Evolutionary conservation across 257 asterid species (phyloP).

Genomic region (Ilex asprella): DNA sequence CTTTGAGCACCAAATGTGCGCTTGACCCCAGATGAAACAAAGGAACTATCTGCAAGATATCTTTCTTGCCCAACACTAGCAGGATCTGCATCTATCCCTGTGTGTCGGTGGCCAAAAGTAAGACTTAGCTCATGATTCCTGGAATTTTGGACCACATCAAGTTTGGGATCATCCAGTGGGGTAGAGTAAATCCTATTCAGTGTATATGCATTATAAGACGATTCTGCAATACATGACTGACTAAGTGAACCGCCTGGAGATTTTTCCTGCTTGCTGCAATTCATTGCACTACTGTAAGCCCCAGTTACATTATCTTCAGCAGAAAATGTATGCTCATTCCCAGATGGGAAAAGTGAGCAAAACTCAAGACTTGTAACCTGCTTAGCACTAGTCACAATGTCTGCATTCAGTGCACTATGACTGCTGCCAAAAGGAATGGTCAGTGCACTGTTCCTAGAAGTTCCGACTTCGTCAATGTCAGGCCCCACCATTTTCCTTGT

Average conservation of each 20-base stretch:
- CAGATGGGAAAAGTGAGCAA: slow-evolving; percentile 35
- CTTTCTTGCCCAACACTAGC: slow-evolving; percentile 28
- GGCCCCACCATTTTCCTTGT: slow-evolving; percentile 20
- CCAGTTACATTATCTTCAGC: slow-evolving; percentile 27
- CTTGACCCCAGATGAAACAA: slow-evolving; percentile 27
- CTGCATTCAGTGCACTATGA: slow-evolving; percentile 22
- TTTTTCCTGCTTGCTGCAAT: slow-evolving; percentile 27
- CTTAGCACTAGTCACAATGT: slow-evolving; percentile 23
- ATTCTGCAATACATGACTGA: slow-evolving; percentile 26
- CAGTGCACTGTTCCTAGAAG: slow-evolving; percentile 17
- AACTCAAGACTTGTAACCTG: slow-evolving; percentile 29
- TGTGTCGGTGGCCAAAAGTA: slow-evolving; percentile 38
- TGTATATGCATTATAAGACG: slow-evolving; percentile 27
- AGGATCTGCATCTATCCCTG: slow-evolving; percentile 26
- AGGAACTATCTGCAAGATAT: slow-evolving; percentile 28
- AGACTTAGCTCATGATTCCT: slow-evolving; percentile 50
- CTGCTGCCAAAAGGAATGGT: slow-evolving; percentile 29
- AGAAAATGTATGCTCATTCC: slow-evolving; percentile 22
- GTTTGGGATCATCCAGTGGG: slow-evolving; percentile 28
- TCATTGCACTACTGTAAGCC: slow-evolving; percentile 26
- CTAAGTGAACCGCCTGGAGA: slow-evolving; percentile 26
- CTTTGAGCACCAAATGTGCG: slow-evolving; percentile 28
- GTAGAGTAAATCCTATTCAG: slow-evolving; percentile 24
- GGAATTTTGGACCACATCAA: slow-evolving; percentile 23
- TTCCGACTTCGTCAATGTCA: slow-evolving; percentile 22